Base-by-base conservation (phyloP, 306 rosid species). In the Trichosanthes truncata region DNA sequence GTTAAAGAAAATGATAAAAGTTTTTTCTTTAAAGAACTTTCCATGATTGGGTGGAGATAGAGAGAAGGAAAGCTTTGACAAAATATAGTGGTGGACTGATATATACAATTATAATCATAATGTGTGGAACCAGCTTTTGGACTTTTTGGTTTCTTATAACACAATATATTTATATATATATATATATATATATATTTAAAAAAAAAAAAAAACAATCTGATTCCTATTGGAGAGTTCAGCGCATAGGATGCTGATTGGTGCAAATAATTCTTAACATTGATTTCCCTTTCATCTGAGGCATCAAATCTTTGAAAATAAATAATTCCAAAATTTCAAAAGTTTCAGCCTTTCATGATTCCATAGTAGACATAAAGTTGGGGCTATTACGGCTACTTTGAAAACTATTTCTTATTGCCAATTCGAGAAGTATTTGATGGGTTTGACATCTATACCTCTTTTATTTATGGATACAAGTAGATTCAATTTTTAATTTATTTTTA, bases 241-340 rank as follows among this genome's bases (percentile, higher is more conserved):
- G 57, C 57, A 45, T 25, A 21, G 76, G 76, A 69, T 69, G 35
- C 76, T 69, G 76, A 40, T 69, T 69, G 52, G 76, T 21, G 55
- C 18, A 69, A 43, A 71, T 17, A 68, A 71, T 71, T 43, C 29
- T 69, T 6, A 69, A 23, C 18, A 1, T 69, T 41, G 5, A 69
- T 69, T 41, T 41, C 52, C 53, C 20, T 68, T 43, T 69, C 76
- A 41, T 69, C 18, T 20, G n/a, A 40, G 74, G 46, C 74, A 40
- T 67, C 51, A 68, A n/a, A 40, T 38, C 53, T 69, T 41, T 69
- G 53, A 69, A 69, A 41, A 43, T 41, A 41, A 69, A 69, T 3
- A 21, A 68, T 20, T 20, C 53, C 35, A 11, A n/a, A n/a, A 18
- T 66, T 66, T 20, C 3, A 66, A 66, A 66, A 66, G 74, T 66